Evolutionary conservation across 208 protist genomes (phyloP).

Genomic region (Crithidia acanthocephali): DNA sequence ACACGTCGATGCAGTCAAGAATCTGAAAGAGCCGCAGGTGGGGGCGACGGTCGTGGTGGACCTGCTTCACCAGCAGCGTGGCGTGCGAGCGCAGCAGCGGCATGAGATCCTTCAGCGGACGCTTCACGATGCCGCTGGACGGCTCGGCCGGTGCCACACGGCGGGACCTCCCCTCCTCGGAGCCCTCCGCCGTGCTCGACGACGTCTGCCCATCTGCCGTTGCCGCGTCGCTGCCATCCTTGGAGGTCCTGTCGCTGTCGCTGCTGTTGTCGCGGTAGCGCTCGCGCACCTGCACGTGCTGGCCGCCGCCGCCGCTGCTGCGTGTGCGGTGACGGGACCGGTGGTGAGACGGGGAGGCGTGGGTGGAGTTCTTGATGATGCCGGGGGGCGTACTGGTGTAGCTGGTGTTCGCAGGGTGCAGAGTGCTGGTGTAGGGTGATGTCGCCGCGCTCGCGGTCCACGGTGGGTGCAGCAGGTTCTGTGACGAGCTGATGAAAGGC

Average conservation of each 20-base stretch:
- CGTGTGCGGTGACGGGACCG: neutral
- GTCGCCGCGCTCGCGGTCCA: neutral
- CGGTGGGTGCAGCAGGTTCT: neutral
- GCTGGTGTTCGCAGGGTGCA: neutral
- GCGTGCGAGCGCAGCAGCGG: slow-evolving; percentile 50
- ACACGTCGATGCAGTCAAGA: slow-evolving; percentile 50
- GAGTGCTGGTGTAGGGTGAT: neutral
- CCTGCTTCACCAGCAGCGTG: slow-evolving; percentile 52
- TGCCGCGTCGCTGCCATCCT: neutral
- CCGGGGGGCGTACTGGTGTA: neutral
- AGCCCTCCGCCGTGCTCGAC: slow-evolving; percentile 5
- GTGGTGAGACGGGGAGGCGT: neutral
- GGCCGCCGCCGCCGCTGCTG: neutral
- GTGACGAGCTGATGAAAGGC: neutral
- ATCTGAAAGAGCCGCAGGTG: slow-evolving; percentile 71
- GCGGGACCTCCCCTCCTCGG: neutral
- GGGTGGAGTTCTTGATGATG: neutral
- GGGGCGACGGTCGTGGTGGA: slow-evolving; percentile 34
- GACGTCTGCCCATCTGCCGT: neutral
- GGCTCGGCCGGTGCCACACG: slow-evolving; percentile 15
- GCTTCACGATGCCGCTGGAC: slow-evolving; percentile 42
- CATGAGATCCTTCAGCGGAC: slow-evolving; percentile 61
- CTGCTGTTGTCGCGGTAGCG: neutral
- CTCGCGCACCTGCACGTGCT: neutral
- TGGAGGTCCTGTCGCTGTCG: neutral